A percentile compares a stretch with the other conserved stretches of the same genome.
phyloP scores from a whole-genome alignment of 768 basidiomycete species.

The Pleurotus salmoneostramineus region DNA sequence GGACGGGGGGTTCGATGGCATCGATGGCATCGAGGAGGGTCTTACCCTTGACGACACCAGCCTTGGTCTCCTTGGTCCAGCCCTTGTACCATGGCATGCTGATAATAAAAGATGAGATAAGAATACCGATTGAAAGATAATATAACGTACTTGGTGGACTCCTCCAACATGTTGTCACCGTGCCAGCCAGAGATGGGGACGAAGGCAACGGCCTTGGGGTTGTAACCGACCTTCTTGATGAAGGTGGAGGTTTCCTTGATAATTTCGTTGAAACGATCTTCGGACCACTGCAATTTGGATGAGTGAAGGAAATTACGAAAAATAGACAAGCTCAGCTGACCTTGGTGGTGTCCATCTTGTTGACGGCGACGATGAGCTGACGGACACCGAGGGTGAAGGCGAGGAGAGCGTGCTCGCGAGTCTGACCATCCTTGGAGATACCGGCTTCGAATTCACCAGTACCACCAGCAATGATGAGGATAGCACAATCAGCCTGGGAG shows the following conservation, averaged over 20 bases:
- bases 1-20: slow-evolving; percentile 95
- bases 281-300: slow-evolving; percentile 75
- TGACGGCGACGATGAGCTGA: slow-evolving; percentile 99
- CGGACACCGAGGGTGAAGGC: slow-evolving; percentile 99
- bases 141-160: slow-evolving; percentile 78
- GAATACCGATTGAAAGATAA: not conserved
- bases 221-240: slow-evolving; percentile 99
- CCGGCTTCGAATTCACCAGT: slow-evolving; percentile 99
- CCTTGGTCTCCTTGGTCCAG: slow-evolving; percentile 96
- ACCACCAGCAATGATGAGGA: slow-evolving; percentile 99
- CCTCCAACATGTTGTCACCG: slow-evolving; percentile 99
- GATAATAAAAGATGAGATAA: slow-evolving; percentile 16
- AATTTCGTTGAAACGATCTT: slow-evolving; percentile 99
- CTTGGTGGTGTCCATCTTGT: slow-evolving; percentile 99
- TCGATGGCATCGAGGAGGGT: slow-evolving; percentile 99
- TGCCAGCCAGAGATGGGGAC: slow-evolving; percentile 99
- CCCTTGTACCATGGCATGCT: slow-evolving; percentile 99
- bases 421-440: slow-evolving; percentile 99
- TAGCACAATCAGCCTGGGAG: slow-evolving; percentile 99
- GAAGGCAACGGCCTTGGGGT: slow-evolving; percentile 97
- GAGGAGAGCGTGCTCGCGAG: slow-evolving; percentile 99
- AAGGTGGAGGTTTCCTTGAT: slow-evolving; percentile 96
- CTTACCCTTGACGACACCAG: slow-evolving; percentile 93
- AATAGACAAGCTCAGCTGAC: slow-evolving; percentile 30
- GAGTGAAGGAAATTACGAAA: not conserved